Evolutionary conservation across 1,284 basidiomycete genomes (phyloP), one percentile per base, ranked within the genome.

Genomic region (Inonotus obliquus): DNA sequence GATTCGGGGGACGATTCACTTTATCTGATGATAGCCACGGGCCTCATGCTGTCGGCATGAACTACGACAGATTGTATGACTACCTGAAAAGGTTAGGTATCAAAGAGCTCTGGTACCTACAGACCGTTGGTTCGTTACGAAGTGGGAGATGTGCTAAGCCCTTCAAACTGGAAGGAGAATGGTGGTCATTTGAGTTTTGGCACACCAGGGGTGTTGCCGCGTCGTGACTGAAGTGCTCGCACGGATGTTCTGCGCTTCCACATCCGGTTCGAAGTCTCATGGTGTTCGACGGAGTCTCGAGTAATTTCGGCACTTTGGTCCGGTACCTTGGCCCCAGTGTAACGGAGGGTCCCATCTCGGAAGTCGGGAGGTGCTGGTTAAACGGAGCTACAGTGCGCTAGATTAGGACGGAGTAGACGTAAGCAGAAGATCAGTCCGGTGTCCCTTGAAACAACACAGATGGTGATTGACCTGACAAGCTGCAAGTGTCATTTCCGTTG

Each of bases 1-100:
- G 77, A 19, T 71, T 79, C 39, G 81, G 81, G 5, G 96, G 96
- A 0, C 82, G 85, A 23, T 81, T 98, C 62, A 86, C 90, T 21
- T 80, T 98, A 19, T 98, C 96, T 1, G 96, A 99, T 72, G 96
- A 99, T 74, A 96, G 95, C 61, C 96, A 99, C 70, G 94, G 94
- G 0, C 89, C 93, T 1, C 82, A 86, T 41, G 86, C 87, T 17
- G 94, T 99, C 48, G 96, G 93, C 0, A 77, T 95, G 58, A 95
- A 98, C 73, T 99, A 97, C 69, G 67, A 76, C 58, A 79, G 81
- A 14, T 72, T 91, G 66, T 77, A 78, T 48, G 76, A 81, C 5
- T 98, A 98, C 72, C 77, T 96, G n/a, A 72, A 77, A 59, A 72
- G 74, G 1, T 70, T 83, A 23, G 82, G 81, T 1, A 80, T 98